phyloP scores from a whole-genome alignment of 2,329 filamentous ascomycete genomes.

The Hymenoscyphus fraxineus region DNA sequence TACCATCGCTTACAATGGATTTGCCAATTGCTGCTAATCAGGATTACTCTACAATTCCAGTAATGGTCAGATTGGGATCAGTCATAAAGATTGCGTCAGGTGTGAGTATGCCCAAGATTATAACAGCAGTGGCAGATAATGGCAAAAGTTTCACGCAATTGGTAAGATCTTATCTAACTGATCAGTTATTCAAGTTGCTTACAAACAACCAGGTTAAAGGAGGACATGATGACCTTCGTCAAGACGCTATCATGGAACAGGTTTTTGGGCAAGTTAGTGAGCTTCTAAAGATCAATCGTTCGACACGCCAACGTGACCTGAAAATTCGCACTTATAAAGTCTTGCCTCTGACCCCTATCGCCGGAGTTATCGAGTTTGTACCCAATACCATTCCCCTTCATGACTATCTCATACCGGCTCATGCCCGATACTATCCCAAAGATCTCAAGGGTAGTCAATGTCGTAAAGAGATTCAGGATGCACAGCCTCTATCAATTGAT shows the following conservation, averaged over 20 bases:
- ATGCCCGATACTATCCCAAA: constrained; percentile 79
- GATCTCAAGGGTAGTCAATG: constrained; percentile 75
- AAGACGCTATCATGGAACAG: constrained; percentile 99
- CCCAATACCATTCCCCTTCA: constrained; percentile 88
- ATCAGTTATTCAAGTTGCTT: constrained; percentile 3
- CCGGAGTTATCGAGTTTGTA: constrained; percentile 96
- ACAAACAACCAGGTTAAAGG: constrained; percentile 67
- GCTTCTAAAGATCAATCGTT: constrained; percentile 78
- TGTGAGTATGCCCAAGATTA: constrained; percentile 88
- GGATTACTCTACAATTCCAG: constrained; percentile 73
- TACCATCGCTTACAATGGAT: constrained; percentile 87
- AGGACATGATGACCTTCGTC: constrained; percentile 90
- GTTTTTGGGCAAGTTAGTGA: constrained; percentile 95
- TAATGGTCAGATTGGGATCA: constrained; percentile 67
- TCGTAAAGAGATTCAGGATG: constrained; percentile 73
- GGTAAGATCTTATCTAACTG: constrained; percentile 41
- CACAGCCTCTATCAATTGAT: constrained; percentile 66
- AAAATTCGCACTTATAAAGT: constrained; percentile 97
- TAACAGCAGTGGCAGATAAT: constrained; percentile 75
- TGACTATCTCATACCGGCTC: constrained; percentile 87
- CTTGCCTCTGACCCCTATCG: constrained; percentile 75
- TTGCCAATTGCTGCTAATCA: constrained; percentile 69
- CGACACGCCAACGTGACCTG: constrained; percentile 82
- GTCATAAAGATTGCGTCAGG: constrained; percentile 84
- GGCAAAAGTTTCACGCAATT: constrained; percentile 82